phyloP scores from a whole-genome alignment of 331 rosid species.

The Cydonia oblonga region DNA sequence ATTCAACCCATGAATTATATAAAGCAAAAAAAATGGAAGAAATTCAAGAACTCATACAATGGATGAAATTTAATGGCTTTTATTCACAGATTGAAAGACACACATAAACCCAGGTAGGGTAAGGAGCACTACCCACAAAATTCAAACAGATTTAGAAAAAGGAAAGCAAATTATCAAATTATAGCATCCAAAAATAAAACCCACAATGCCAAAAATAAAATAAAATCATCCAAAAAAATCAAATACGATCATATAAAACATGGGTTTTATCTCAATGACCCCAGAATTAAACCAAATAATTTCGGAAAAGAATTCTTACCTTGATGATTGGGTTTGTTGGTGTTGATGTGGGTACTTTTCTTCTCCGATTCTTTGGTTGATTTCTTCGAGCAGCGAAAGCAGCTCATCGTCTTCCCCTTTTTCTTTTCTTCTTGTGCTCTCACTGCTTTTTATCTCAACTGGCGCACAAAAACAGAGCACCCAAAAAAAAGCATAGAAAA shows the following conservation, averaged over 20 bases:
- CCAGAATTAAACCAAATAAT: neutral
- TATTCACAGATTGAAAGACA: neutral
- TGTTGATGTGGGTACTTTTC: neutral
- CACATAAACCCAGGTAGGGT: neutral
- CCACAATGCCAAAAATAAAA: neutral
- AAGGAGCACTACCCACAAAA: slow-evolving; percentile 2
- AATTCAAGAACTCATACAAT: neutral
- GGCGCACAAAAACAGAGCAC: slow-evolving; percentile 21
- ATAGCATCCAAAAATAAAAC: neutral
- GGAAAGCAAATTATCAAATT: neutral
- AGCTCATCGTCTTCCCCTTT: slow-evolving; percentile 40
- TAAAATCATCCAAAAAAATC: neutral
- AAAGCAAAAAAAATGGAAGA: neutral
- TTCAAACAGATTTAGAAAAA: neutral
- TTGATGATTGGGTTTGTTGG: slow-evolving; percentile 24
- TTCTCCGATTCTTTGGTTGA: slow-evolving; percentile 26
- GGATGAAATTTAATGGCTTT: neutral
- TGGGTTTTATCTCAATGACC: neutral
- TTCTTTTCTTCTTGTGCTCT: neutral
- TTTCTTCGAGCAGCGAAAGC: slow-evolving; percentile 47
- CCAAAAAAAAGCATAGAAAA: slow-evolving; percentile 4
- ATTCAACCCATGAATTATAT: too few relatives aligned
- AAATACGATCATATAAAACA: neutral
- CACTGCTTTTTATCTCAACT: slow-evolving; percentile 1
- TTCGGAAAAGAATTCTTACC: neutral